phyloP scores from a whole-genome alignment of 495 filamentous ascomycete genomes.

The Cenococcum geophilum region DNA sequence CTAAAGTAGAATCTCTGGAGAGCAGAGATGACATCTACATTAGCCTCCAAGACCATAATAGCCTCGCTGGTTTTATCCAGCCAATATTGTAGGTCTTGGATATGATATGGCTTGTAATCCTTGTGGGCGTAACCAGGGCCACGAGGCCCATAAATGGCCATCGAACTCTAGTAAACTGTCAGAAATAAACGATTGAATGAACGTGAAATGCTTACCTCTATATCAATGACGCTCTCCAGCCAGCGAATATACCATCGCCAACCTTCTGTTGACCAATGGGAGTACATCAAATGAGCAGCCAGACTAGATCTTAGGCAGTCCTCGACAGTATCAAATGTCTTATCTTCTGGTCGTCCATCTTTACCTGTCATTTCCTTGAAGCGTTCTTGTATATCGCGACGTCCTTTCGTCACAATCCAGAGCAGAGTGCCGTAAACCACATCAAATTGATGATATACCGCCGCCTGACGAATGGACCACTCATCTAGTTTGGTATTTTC shows the following conservation, averaged over 20 bases:
- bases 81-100: constrained; percentile 37
- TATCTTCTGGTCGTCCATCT: constrained; percentile 31
- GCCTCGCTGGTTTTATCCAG: constrained; percentile 39
- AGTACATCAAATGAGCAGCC: constrained; percentile 30
- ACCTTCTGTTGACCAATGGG: constrained; percentile 42
- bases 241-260: constrained; percentile 43
- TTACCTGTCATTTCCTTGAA: constrained; percentile 37
- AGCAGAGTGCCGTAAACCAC: constrained; percentile 32
- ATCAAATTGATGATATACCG: constrained; percentile 45
- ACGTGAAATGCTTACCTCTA: constrained; percentile 7
- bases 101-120: constrained; percentile 29
- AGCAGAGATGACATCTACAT: constrained; percentile 38
- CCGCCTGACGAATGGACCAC: constrained; percentile 43
- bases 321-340: constrained; percentile 3
- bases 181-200: too few relatives aligned
- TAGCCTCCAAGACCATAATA: constrained; percentile 39
- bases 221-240: constrained; percentile 38
- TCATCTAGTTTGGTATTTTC: constrained; percentile 26
- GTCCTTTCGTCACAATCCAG: constrained; percentile 30
- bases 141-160: not conserved
- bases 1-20: constrained; percentile 37
- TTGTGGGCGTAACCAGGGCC: not conserved
- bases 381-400: constrained; percentile 34
- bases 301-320: constrained; percentile 25
- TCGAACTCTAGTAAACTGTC: too few relatives aligned